These are phyloP conservation scores for Aspergillus nomiae DNA, from an alignment of 2,329 filamentous ascomycete species.

Conservation along the genomic window DNA sequence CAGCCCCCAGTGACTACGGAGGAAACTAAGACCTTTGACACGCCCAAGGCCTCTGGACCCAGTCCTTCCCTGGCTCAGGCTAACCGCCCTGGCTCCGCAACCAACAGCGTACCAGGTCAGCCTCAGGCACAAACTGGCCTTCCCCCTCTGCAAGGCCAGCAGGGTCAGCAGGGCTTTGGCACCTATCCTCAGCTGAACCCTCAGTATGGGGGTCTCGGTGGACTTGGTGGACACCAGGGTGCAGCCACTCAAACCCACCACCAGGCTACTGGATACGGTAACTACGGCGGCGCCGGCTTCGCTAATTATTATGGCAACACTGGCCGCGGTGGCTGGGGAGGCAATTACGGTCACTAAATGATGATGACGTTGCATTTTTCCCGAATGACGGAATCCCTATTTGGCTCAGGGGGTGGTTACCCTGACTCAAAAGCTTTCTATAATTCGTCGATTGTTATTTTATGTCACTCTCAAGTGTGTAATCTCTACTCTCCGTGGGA, in stretches of 20 bases:
- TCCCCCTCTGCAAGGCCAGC: constrained; percentile 57
- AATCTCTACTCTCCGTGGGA: constrained; percentile 45
- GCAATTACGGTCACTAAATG: constrained; percentile 49
- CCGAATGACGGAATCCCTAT: constrained; percentile 31
- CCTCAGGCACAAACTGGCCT: constrained; percentile 53
- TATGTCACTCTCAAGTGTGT: constrained; percentile 39
- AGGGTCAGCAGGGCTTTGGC: constrained; percentile 58
- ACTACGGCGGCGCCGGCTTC: constrained; percentile 46
- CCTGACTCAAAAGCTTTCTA: constrained; percentile 21
- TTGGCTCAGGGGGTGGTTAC: constrained; percentile 27
- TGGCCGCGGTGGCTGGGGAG: constrained; percentile 49
- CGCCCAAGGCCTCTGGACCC: constrained; percentile 59
- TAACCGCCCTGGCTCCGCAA: constrained; percentile 64
- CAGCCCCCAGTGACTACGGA: constrained; percentile 52
- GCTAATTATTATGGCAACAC: constrained; percentile 48
- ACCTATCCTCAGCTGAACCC: constrained; percentile 58
- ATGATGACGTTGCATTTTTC: constrained; percentile 28
- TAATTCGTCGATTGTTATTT: constrained; percentile 21
- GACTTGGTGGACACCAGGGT: constrained; percentile 45
- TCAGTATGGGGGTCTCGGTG: constrained; percentile 53
- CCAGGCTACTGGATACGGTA: constrained; percentile 44
- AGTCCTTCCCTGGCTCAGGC: constrained; percentile 64
- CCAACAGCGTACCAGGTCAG: constrained; percentile 59
- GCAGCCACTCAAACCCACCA: constrained; percentile 44
- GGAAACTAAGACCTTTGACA: constrained; percentile 61